Evolutionary conservation across 164 flowering plant genomes (phyloP).

Genomic region (Magnolia changhungtana): DNA sequence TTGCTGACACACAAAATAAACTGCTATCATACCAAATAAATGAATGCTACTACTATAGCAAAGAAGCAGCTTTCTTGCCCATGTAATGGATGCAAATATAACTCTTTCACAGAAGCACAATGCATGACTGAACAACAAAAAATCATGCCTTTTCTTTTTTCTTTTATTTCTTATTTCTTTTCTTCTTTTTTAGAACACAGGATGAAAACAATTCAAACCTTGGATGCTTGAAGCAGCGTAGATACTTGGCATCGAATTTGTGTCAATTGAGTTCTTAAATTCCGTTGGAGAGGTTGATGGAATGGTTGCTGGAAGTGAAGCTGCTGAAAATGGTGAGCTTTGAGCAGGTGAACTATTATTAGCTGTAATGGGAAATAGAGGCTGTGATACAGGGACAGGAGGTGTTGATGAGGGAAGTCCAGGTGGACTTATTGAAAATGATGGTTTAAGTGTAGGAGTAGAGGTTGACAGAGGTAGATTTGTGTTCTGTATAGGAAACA

Average conservation of each 20-base stretch:
- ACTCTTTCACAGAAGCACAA: too few species aligned
- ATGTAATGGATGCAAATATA: too few species aligned
- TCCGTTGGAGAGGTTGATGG: slow-evolving; percentile 46
- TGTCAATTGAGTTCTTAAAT: slow-evolving; percentile 32
- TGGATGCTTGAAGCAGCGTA: slow-evolving; percentile 34
- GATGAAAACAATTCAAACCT: slow-evolving; percentile 35
- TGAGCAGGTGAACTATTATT: slow-evolving; percentile 43
- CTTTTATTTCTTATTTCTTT: too few species aligned
- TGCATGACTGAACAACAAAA: too few species aligned
- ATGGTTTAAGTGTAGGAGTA: slow-evolving; percentile 39
- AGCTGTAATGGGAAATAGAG: slow-evolving; percentile 69
- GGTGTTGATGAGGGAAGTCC: slow-evolving; percentile 53
- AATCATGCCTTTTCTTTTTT: too few species aligned
- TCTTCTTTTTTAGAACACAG: too few species aligned
- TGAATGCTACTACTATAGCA: too few species aligned
- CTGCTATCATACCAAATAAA: too few species aligned
- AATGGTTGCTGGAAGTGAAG: slow-evolving; percentile 37
- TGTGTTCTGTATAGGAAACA: slow-evolving; percentile 78
- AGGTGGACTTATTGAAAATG: slow-evolving; percentile 58
- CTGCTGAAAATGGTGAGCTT: slow-evolving; percentile 47
- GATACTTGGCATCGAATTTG: slow-evolving; percentile 27
- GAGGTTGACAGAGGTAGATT: slow-evolving; percentile 45
- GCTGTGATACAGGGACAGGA: slow-evolving; percentile 66
- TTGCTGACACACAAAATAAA: too few species aligned
- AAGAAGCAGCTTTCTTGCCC: too few species aligned